Evolutionary conservation across 768 basidiomycete species (phyloP).

Genomic region (Pleurotus platypus): DNA sequence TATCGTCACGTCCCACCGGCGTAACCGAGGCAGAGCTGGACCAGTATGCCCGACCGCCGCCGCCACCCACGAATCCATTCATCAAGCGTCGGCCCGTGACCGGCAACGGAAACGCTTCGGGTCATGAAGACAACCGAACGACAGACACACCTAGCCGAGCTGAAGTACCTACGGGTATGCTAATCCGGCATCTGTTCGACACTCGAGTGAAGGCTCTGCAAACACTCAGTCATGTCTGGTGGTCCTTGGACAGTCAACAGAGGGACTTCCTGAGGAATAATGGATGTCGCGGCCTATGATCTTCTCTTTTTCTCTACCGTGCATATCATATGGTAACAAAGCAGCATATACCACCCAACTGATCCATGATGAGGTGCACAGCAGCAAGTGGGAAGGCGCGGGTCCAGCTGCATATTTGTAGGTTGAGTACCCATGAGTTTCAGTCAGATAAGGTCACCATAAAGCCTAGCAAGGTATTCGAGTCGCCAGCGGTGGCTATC

Average conservation of each 20-base stretch:
- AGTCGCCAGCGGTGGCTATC: too few species aligned
- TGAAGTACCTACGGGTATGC: not conserved
- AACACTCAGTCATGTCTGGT: not conserved
- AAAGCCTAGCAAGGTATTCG: too few species aligned
- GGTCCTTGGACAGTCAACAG: not conserved
- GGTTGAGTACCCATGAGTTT: too few species aligned
- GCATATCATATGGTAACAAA: too few species aligned
- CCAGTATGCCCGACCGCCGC: constrained; percentile 33
- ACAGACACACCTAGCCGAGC: not conserved
- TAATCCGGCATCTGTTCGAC: not conserved
- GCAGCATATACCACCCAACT: too few species aligned
- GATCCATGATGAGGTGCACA: too few species aligned
- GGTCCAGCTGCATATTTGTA: too few species aligned
- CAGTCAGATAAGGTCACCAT: too few species aligned
- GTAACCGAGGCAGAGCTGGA: constrained; percentile 21
- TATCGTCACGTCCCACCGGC: constrained; percentile 20
- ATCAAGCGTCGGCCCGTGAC: constrained; percentile 20
- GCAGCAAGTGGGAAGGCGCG: too few species aligned
- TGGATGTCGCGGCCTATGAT: not conserved
- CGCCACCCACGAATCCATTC: constrained; percentile 38
- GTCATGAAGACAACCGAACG: not conserved
- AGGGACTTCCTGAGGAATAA: not conserved
- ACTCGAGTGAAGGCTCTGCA: not conserved
- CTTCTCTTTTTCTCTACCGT: not conserved
- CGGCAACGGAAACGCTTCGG: not conserved